These are phyloP conservation scores for Prunus salicina DNA, from an alignment of 306 rosid species.

Conservation along the genomic window DNA sequence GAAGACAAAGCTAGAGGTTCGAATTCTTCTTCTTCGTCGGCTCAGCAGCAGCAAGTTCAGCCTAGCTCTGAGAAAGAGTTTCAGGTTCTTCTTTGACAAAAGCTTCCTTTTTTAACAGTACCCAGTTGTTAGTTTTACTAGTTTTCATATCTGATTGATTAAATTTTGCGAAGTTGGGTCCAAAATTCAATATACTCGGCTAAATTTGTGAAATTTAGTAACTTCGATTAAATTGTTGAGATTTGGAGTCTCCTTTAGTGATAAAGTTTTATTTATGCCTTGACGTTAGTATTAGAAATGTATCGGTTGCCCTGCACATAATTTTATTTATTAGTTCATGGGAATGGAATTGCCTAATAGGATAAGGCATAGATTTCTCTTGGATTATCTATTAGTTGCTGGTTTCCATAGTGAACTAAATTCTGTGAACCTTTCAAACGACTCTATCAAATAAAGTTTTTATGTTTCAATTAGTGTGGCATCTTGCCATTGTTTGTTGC, in stretches of 20 bases:
- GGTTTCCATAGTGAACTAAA: not conserved
- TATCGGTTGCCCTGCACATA: not conserved
- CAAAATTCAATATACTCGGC: not conserved
- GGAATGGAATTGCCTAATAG: not conserved
- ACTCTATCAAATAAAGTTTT: not conserved
- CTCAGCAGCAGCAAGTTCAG: conserved; percentile 43
- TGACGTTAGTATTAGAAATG: not conserved
- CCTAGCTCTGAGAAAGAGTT: conserved; percentile 40
- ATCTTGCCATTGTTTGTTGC: conserved; percentile 6
- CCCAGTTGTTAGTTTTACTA: conserved; percentile 14
- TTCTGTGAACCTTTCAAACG: not conserved
- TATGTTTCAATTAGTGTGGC: not conserved
- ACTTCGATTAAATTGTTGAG: not conserved
- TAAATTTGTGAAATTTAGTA: not conserved
- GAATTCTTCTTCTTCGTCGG: conserved; percentile 34
- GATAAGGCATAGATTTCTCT: too few species aligned
- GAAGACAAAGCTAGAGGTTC: conserved; percentile 59
- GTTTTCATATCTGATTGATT: conserved; percentile 15
- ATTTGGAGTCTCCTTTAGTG: not conserved
- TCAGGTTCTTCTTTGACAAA: conserved; percentile 45
- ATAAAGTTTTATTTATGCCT: not conserved
- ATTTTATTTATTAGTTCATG: not conserved
- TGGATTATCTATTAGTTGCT: not conserved
- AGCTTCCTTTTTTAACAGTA: not conserved
- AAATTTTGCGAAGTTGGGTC: conserved; percentile 11